phyloP scores from a whole-genome alignment of 2,329 filamentous ascomycete genomes.

The Aotearoamyces nothofagi region DNA sequence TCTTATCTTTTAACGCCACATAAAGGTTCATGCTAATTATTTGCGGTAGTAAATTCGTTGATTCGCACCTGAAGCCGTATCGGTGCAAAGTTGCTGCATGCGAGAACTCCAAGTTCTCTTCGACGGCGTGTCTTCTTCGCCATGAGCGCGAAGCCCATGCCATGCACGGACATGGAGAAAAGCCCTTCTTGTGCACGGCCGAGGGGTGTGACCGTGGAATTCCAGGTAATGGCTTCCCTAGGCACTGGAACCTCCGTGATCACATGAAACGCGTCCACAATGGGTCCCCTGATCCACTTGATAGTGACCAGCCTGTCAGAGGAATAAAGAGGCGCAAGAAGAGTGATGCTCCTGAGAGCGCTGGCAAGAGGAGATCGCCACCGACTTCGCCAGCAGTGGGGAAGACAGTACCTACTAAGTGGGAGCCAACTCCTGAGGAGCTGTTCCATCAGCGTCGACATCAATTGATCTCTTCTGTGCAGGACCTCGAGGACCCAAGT shows the following conservation, averaged over 20 bases:
- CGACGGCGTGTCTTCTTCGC: slow-evolving; percentile 83
- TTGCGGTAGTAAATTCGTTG: slow-evolving; percentile 71
- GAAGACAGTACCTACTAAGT: background rate
- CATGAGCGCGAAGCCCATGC: slow-evolving; percentile 94
- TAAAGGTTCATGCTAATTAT: slow-evolving; percentile 11
- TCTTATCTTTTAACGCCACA: slow-evolving; percentile 1
- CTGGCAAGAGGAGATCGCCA: slow-evolving; percentile 1
- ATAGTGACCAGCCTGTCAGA: slow-evolving; percentile 2
- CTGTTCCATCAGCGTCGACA: slow-evolving; percentile 2
- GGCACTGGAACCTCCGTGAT: slow-evolving; percentile 90
- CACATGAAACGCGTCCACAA: slow-evolving; percentile 95
- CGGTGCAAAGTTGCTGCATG: slow-evolving; percentile 79
- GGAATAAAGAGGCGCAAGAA: slow-evolving; percentile 3
- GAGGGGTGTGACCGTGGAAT: slow-evolving; percentile 74
- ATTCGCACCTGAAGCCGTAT: slow-evolving; percentile 94
- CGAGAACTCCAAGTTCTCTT: slow-evolving; percentile 80
- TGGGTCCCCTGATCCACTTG: slow-evolving; percentile 12
- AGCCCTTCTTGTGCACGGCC: slow-evolving; percentile 81
- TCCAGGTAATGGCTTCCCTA: slow-evolving; percentile 76
- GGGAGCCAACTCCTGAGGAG: slow-evolving; percentile 1
- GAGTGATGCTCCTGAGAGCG: slow-evolving; percentile 3
- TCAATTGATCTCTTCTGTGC: slow-evolving; percentile 1
- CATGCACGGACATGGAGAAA: slow-evolving; percentile 87
- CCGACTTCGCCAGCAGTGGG: slow-evolving; percentile 1
- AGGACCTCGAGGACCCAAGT: slow-evolving; percentile 2